Evolutionary conservation across 2,329 filamentous ascomycete species (phyloP).

Genomic region (Sporothrix luriei): DNA sequence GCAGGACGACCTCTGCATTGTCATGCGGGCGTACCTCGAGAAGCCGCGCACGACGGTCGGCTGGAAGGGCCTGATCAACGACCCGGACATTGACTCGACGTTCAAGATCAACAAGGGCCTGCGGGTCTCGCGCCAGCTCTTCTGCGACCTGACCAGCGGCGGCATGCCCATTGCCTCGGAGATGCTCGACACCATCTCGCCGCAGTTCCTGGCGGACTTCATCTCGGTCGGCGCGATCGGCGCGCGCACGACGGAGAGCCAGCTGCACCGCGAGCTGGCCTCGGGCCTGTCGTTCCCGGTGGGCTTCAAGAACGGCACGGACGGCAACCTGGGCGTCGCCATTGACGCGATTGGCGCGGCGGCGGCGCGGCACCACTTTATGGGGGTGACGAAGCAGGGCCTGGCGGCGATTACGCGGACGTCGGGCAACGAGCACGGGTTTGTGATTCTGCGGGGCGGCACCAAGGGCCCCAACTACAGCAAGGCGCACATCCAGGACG

Average conservation of each 20-base stretch:
- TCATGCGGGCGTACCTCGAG: slow-evolving; percentile 99
- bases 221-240: slow-evolving; percentile 96
- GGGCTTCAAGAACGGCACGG: slow-evolving; percentile 99
- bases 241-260: slow-evolving; percentile 92
- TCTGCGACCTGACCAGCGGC: slow-evolving; percentile 79
- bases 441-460: slow-evolving; percentile 91
- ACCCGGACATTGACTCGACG: slow-evolving; percentile 94
- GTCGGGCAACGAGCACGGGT: slow-evolving; percentile 92
- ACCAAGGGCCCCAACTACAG: slow-evolving; percentile 94
- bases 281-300: slow-evolving; percentile 96
- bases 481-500: slow-evolving; percentile 75
- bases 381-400: slow-evolving; percentile 97
- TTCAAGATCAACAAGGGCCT: slow-evolving; percentile 99
- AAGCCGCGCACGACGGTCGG: slow-evolving; percentile 97
- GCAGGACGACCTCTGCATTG: slow-evolving; percentile 79
- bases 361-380: slow-evolving; percentile 88
- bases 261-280: slow-evolving; percentile 93
- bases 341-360: slow-evolving; percentile 94
- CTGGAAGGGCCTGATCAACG: slow-evolving; percentile 99
- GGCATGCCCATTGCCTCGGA: slow-evolving; percentile 96
- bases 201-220: slow-evolving; percentile 94
- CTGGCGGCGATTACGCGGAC: slow-evolving; percentile 93
- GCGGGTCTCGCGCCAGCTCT: slow-evolving; percentile 87
- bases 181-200: slow-evolving; percentile 98
- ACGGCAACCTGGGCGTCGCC: slow-evolving; percentile 85